Base-by-base conservation (phyloP, 306 rosid species). In the Arachis stenosperma region DNA sequence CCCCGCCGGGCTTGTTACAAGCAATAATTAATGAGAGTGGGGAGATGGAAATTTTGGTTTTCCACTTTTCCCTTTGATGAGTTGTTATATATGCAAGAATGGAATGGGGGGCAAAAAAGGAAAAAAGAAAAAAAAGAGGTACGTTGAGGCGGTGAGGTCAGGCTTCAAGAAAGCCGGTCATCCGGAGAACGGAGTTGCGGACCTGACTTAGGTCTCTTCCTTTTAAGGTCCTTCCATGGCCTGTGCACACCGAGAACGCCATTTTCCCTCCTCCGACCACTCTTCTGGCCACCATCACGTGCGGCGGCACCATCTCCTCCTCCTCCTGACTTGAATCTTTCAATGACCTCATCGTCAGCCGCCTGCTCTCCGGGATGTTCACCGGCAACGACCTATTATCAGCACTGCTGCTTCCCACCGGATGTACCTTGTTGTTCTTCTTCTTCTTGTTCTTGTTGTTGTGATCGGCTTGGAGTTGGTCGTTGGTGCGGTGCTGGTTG, bases 141-240 rank as follows among this genome's bases (percentile, higher is more conserved):
- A 47, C 3, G 3, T 8, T 47, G 51, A 10, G 5, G 13, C 3
- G 12, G 12, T 9, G 5, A 12, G 6, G 7, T 83, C 59, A 91
- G 3, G 84, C 81, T 72, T 93, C 98, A 27, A 94, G 79, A 75
- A 94, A 94, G 0, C 99, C 99, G 4, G 99, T 94, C 96, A 94
- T 84, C 71, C 93, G 78, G 3, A 91, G 97, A 81, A 94, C 78
- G 0, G 95, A 86, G 59, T 94, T 94, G 76, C 99, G 79, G 61
- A 94, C 97, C 42, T 78, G 82, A 41, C 96, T 86, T 84, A 94
- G 88, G 78, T 91, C 97, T 9, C 99, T 62, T 3, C 99, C 99
- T 65, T 94, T 94, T 13, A 94, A 87, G 1, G 99, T 89, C 75
- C 99, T 76, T 22, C 99, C 99, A 37, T 86, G 80, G 3, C 99